Percentiles rank a stretch among this genome's conserved stretches.
Conservation (phyloP, 176 grass and related monocot species). For the Lolium multiflorum region DNA sequence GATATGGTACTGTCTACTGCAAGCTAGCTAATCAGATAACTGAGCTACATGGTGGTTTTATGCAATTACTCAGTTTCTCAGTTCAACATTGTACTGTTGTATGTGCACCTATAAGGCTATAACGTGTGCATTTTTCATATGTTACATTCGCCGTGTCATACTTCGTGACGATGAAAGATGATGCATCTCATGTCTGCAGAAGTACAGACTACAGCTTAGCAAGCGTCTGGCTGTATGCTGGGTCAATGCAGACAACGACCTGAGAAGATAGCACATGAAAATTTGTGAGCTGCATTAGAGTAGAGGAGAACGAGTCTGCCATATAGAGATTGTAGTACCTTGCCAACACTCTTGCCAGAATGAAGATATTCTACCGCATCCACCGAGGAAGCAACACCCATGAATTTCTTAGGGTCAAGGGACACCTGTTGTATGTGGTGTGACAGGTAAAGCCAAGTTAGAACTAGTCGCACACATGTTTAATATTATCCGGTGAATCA, state of each 20-base stretch:
- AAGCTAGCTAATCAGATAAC: not conserved
- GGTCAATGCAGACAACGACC: slow-evolving; percentile 93
- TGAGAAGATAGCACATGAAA: slow-evolving; percentile 42
- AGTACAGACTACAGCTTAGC: slow-evolving; percentile 59
- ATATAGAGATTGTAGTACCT: slow-evolving; percentile 55
- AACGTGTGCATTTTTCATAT: not conserved
- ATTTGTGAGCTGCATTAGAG: not conserved
- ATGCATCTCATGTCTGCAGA: not conserved
- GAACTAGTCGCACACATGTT: not conserved
- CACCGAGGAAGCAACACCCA: slow-evolving; percentile 74
- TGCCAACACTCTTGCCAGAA: slow-evolving; percentile 88
- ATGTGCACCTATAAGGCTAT: not conserved
- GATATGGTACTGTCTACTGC: not conserved
- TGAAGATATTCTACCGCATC: slow-evolving; percentile 99
- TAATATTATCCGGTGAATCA: not conserved
- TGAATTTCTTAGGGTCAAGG: slow-evolving; percentile 81
- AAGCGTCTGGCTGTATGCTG: slow-evolving; percentile 53
- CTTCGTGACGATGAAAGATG: not conserved
- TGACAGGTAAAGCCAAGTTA: slow-evolving; percentile 21
- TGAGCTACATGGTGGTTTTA: slow-evolving; percentile 1
- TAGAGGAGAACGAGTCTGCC: not conserved
- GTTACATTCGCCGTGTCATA: not conserved
- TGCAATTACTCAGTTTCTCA: not conserved
- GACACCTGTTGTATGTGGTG: slow-evolving; percentile 53
- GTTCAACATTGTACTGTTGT: not conserved